Base-by-base conservation (phyloP, 108 stramenopile species). In the Nannochloropsis gaditana region DNA sequence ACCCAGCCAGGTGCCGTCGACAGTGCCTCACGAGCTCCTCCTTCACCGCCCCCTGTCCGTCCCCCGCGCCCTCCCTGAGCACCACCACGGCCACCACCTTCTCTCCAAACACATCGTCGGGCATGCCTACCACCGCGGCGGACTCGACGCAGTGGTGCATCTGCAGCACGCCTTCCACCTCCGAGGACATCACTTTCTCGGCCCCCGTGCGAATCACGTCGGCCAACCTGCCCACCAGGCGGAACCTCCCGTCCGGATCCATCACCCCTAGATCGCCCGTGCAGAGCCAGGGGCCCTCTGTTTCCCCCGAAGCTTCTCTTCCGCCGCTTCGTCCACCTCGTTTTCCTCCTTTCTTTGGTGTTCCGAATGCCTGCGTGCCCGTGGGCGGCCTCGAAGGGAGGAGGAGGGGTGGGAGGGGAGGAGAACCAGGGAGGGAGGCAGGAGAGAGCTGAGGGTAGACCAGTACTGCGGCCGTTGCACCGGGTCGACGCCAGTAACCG, bases 191-290 rank as follows among this genome's bases (percentile, higher is more conserved):
- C 2, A 97, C 93, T 9, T 95, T 95, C 88, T 97, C 96, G 9
- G 94, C 96, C 21, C 96, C 96, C 42, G 94, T 94, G 10, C 95
- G 93, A 86, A 97, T 94, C 2, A 93, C 91, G 86, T 97, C 95
- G 81, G 89, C 92, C 19, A 80, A 90, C 43, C 96, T 89, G 3
- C 96, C 96, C 4, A 83, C 83, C 19, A 87, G 43, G 5, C 43
- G 21, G 31, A 87, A 44, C 2, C 44, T 45, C 2, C 84, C 81
- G 31, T 79, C 86, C 41, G 2, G 41, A 43, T 89, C 45, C 41
- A 47, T 84, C 41, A 73, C 15, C 9, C 47, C 84, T 11, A 88
- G 73, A 10, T 90, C 84, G 47, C 87, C 79, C 43, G 84, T 83
- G 11, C 80, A 81, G 41, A 87, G 21, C 92, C 88, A 84, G 50